Percentiles rank a stretch among this genome's conserved stretches.
phyloP scores from a whole-genome alignment of 2,329 filamentous ascomycete species.

The Monosporascus sp. region DNA sequence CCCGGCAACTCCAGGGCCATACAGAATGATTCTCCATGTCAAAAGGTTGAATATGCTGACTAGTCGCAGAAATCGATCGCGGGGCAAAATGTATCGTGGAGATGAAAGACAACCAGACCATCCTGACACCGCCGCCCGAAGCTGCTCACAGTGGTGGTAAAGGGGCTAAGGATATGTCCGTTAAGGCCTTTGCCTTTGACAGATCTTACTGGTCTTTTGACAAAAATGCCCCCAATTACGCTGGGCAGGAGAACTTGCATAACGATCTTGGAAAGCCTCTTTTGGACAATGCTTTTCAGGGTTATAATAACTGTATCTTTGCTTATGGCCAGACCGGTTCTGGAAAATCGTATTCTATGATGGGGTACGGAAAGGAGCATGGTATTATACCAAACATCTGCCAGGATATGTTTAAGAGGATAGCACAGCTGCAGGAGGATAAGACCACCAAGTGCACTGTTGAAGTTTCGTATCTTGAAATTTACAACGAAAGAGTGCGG shows the following conservation, averaged over 20 bases:
- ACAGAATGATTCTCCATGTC: not conserved
- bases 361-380: conserved; percentile 94
- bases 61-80: conserved; percentile 70
- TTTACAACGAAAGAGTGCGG: conserved; percentile 96
- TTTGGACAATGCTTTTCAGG: conserved; percentile 95
- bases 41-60: conserved; percentile 10
- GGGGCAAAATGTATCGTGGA: conserved; percentile 94
- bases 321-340: conserved; percentile 98
- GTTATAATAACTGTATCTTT: conserved; percentile 99
- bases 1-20: not conserved
- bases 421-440: conserved; percentile 64
- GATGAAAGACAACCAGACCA: conserved; percentile 90
- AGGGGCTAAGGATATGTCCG: conserved; percentile 61
- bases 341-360: conserved; percentile 99
- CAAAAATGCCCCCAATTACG: conserved; percentile 73
- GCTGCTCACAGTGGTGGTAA: conserved; percentile 53
- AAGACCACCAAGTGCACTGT: conserved; percentile 82
- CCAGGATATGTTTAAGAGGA: conserved; percentile 93
- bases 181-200: conserved; percentile 92
- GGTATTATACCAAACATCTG: conserved; percentile 97
- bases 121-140: conserved; percentile 69
- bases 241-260: conserved; percentile 85
- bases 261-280: conserved; percentile 82
- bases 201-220: conserved; percentile 98
- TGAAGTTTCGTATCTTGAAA: conserved; percentile 97